Percentiles rank a stretch among this genome's conserved stretches.
Conservation (phyloP, 2,329 filamentous ascomycete species). For the Byssothecium circinans region DNA sequence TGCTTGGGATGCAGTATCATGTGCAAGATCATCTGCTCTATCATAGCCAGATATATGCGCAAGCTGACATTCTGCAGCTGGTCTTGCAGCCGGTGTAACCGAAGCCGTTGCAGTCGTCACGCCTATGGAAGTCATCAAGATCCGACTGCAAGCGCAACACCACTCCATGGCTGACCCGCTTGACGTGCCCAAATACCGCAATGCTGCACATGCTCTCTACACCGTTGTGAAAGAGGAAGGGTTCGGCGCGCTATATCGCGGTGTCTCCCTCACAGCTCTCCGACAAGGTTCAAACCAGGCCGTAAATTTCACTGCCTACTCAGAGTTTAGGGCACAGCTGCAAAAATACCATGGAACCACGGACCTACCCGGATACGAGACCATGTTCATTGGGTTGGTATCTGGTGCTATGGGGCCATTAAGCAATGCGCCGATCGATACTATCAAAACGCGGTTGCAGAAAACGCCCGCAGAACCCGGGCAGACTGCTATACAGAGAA, state of each 20-base stretch:
- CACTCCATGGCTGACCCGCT: constrained; percentile 97
- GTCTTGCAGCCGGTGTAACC: constrained; percentile 88
- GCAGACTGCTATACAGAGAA: constrained; percentile 77
- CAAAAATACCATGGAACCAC: constrained; percentile 73
- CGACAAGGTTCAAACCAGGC: constrained; percentile 97
- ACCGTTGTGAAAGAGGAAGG: constrained; percentile 94
- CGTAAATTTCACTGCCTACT: constrained; percentile 94
- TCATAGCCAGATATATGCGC: too few species aligned
- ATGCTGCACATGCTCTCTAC: constrained; percentile 80
- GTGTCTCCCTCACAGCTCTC: constrained; percentile 89
- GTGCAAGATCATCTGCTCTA: neutral
- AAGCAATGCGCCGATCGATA: constrained; percentile 96
- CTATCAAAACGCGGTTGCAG: constrained; percentile 96
- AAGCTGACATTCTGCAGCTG: constrained; percentile 57
- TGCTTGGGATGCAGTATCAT: neutral
- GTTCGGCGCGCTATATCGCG: constrained; percentile 81
- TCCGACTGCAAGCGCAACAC: constrained; percentile 95
- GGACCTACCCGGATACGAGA: constrained; percentile 82
- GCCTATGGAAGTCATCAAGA: constrained; percentile 99
- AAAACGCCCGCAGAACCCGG: constrained; percentile 82
- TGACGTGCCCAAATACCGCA: constrained; percentile 95
- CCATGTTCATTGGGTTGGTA: constrained; percentile 85
- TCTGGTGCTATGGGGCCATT: constrained; percentile 93
- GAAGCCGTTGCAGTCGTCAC: constrained; percentile 96
- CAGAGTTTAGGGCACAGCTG: constrained; percentile 82